Conservation (phyloP, 139 green algal species). For the Micractinium sp. region DNA sequence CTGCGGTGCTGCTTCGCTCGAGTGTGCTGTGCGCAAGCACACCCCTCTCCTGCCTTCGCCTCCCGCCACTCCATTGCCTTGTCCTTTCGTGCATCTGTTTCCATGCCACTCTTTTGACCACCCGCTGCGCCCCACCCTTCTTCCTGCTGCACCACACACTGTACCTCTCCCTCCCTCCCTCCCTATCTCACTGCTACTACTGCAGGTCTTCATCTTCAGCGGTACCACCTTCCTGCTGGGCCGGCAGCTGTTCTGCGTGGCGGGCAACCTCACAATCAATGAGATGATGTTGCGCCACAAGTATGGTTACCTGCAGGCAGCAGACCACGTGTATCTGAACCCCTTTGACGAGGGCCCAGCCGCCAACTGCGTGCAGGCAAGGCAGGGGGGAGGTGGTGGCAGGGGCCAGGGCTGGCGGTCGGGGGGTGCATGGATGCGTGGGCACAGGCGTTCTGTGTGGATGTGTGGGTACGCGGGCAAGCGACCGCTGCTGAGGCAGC, state of each 20-base stretch:
- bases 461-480: too few species aligned
- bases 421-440: too few species aligned
- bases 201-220: conserved; percentile 19
- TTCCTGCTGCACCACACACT: not conserved
- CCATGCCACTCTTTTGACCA: not conserved
- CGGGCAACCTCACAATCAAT: conserved; percentile 74
- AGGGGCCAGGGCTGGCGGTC: too few species aligned
- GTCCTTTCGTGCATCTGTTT: not conserved
- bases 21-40: too few species aligned
- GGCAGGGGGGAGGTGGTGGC: not conserved
- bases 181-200: not conserved
- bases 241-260: conserved; percentile 49
- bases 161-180: not conserved
- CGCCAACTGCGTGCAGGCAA: conserved; percentile 45
- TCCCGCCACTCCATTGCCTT: not conserved
- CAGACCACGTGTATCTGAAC: conserved; percentile 46
- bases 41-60: not conserved
- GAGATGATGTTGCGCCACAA: conserved; percentile 64
- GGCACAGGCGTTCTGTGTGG: too few species aligned
- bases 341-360: conserved; percentile 53
- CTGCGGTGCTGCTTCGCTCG: not conserved
- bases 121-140: not conserved
- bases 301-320: conserved; percentile 62
- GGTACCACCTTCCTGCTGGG: conserved; percentile 40
- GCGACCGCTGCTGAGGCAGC: too few species aligned